phyloP scores from a whole-genome alignment of 2,329 filamentous ascomycete genomes.

The Byssochlamys sp. region DNA sequence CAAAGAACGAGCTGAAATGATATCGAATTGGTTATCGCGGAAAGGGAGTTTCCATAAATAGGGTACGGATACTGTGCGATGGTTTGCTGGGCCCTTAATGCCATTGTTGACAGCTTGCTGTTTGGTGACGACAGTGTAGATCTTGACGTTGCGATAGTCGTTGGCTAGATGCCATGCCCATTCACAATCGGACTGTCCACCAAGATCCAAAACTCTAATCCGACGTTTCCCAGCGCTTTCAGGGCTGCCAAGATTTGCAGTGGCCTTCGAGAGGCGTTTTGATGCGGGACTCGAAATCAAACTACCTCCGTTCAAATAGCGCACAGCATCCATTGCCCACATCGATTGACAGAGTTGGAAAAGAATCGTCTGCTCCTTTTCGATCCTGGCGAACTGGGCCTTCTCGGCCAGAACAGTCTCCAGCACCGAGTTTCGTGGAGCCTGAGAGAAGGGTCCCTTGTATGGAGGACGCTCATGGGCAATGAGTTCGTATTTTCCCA shows the following conservation, averaged over 20 bases:
- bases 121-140: slow-evolving; percentile 79
- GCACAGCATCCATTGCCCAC: slow-evolving; percentile 55
- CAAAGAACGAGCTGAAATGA: slow-evolving; percentile 79
- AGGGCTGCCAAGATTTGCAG: slow-evolving; percentile 12
- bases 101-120: slow-evolving; percentile 63
- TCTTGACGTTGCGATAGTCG: slow-evolving; percentile 72
- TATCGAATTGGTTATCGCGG: slow-evolving; percentile 73
- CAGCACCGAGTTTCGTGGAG: slow-evolving; percentile 58
- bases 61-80: slow-evolving; percentile 70
- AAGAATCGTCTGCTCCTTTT: slow-evolving; percentile 73
- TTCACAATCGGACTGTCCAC: slow-evolving; percentile 73
- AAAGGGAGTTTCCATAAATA: slow-evolving; percentile 76
- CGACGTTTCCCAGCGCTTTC: slow-evolving; percentile 33
- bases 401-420: slow-evolving; percentile 49
- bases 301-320: slow-evolving; percentile 51
- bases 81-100: slow-evolving; percentile 75
- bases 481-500: slow-evolving; percentile 73
- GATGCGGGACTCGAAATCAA: slow-evolving; percentile 48
- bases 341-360: slow-evolving; percentile 54
- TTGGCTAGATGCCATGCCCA: slow-evolving; percentile 93
- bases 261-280: slow-evolving; percentile 24
- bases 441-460: slow-evolving; percentile 60
- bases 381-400: slow-evolving; percentile 35
- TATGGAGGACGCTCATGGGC: slow-evolving; percentile 61
- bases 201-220: slow-evolving; percentile 71